phyloP scores from a whole-genome alignment of 805 yeast genomes.

The Blastobotrys parvus region DNA sequence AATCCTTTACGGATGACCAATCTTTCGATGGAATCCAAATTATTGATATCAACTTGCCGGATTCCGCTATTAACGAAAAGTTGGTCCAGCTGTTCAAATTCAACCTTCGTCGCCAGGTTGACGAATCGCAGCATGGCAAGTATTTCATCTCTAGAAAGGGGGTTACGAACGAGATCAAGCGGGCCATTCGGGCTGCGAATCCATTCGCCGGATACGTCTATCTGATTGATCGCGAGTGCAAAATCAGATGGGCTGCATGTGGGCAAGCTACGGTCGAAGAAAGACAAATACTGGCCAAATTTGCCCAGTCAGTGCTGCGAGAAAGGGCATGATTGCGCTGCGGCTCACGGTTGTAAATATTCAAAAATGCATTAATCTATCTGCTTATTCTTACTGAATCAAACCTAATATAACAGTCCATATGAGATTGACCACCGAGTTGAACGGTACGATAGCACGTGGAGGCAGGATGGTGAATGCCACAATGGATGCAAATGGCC shows the following conservation, averaged over 20 bases:
- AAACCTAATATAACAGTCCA: conserved; percentile 21
- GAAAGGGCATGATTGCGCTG: conserved; percentile 35
- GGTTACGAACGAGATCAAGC: conserved; percentile 48
- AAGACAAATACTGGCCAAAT: conserved; percentile 51
- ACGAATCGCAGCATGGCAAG: conserved; percentile 39
- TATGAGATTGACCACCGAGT: conserved; percentile 16
- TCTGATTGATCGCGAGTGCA: conserved; percentile 62
- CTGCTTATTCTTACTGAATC: not conserved
- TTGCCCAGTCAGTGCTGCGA: conserved; percentile 49
- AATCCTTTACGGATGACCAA: conserved; percentile 36
- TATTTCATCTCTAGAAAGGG: conserved; percentile 60
- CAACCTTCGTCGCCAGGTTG: conserved; percentile 35
- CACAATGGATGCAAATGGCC: conserved; percentile 21
- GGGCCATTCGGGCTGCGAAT: conserved; percentile 58
- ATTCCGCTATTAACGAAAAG: conserved; percentile 59
- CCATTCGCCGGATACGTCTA: conserved; percentile 77
- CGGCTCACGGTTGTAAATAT: too few species aligned
- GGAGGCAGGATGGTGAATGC: conserved; percentile 17
- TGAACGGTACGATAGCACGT: conserved; percentile 19
- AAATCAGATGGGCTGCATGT: conserved; percentile 85
- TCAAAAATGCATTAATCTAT: not conserved
- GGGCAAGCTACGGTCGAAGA: conserved; percentile 74
- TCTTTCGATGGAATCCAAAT: conserved; percentile 45
- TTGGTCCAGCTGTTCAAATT: conserved; percentile 47
- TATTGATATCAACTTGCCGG: conserved; percentile 69